Conservation (phyloP, 1,284 basidiomycete species). For the Flammula alnicola region DNA sequence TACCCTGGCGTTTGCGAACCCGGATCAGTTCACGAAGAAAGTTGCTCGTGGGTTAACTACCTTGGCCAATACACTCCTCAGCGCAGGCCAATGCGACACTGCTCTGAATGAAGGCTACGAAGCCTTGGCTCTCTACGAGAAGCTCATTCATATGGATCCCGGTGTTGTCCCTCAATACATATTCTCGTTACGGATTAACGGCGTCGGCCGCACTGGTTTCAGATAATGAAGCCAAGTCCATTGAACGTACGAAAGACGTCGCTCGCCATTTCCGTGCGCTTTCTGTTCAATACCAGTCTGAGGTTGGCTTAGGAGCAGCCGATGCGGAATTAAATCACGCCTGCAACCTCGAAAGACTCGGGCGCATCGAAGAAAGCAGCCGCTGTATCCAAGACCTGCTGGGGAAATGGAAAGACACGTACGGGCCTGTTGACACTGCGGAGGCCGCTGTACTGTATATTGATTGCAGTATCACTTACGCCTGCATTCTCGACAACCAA, state of each 20-base stretch:
- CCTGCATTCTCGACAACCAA: not conserved
- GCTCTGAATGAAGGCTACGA: constrained; percentile 18
- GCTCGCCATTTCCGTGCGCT: too few relatives aligned
- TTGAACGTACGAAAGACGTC: too few relatives aligned
- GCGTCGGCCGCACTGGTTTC: too few relatives aligned
- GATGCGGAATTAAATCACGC: not conserved
- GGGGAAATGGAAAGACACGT: not conserved
- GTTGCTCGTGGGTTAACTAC: constrained; percentile 12
- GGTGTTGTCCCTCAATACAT: constrained; percentile 1
- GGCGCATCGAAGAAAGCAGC: not conserved
- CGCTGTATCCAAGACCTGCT: not conserved
- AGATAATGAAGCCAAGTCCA: too few relatives aligned
- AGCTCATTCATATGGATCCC: constrained; percentile 7
- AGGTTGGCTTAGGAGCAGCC: not conserved
- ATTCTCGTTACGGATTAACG: not conserved
- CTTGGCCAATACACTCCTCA: constrained; percentile 5
- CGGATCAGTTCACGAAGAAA: constrained; percentile 10
- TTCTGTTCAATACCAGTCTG: too few relatives aligned
- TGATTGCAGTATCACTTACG: not conserved
- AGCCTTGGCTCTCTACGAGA: constrained; percentile 6
- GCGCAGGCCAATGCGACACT: constrained; percentile 1
- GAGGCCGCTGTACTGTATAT: not conserved
- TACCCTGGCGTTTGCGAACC: not conserved
- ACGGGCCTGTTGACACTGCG: not conserved
- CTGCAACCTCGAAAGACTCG: not conserved